These are phyloP conservation scores for Sphaerulina musiva DNA, from an alignment of 2,329 filamentous ascomycete genomes.

Conservation along the genomic window DNA sequence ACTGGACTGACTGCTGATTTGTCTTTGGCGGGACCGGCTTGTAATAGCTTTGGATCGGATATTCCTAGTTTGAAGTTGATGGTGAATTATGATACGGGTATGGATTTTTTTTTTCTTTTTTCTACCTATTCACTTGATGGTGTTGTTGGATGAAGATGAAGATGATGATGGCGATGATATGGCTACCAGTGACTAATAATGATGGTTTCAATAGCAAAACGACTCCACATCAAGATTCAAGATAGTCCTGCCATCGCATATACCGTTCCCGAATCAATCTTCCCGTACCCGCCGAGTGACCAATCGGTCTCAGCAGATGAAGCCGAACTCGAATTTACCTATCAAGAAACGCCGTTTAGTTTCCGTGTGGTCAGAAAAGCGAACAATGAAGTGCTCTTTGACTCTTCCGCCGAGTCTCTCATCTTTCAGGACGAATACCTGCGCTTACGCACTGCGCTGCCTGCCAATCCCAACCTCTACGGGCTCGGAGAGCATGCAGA, in stretches of 20 bases:
- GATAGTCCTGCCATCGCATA: constrained; percentile 63
- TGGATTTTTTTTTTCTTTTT: neutral
- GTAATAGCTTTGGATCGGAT: constrained; percentile 31
- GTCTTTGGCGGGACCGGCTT: constrained; percentile 25
- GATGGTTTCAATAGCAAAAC: constrained; percentile 25
- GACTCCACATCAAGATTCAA: constrained; percentile 60
- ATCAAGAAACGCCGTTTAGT: constrained; percentile 27
- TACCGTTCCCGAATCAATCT: constrained; percentile 63
- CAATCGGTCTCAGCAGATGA: constrained; percentile 22
- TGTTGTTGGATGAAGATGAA: no score
- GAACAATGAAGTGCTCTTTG: constrained; percentile 29
- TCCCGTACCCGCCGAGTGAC: constrained; percentile 52
- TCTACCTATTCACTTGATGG: no score
- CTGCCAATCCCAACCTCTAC: constrained; percentile 63
- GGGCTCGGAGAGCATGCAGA: constrained; percentile 74
- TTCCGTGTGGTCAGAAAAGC: constrained; percentile 26
- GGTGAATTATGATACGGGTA: constrained; percentile 28
- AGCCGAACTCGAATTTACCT: constrained; percentile 26
- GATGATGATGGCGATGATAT: neutral
- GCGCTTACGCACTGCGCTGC: constrained; percentile 64
- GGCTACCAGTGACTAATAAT: constrained; percentile 3
- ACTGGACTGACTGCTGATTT: constrained; percentile 28
- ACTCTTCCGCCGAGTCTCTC: constrained; percentile 27
- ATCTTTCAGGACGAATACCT: constrained; percentile 40
- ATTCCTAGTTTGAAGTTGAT: constrained; percentile 23